A percentile compares a stretch with the other conserved stretches of the same genome.
phyloP scores from a whole-genome alignment of 2,329 filamentous ascomycete species.

The Colletotrichum cordylinicola region DNA sequence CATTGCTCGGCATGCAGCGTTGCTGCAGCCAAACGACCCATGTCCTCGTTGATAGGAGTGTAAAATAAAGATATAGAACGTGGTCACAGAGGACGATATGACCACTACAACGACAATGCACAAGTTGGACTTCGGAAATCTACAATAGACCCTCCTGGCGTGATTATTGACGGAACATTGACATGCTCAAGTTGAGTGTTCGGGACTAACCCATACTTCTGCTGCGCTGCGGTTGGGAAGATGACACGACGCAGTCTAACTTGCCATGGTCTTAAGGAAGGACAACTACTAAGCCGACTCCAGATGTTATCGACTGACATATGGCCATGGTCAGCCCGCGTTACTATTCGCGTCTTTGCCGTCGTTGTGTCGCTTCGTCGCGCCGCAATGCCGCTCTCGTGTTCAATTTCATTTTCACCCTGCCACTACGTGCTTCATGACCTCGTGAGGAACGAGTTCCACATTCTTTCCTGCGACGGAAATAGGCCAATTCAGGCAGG shows the following conservation, averaged over 20 bases:
- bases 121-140: not conserved
- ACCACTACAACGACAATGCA: not conserved
- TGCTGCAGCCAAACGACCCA: not conserved
- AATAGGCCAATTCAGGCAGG: not conserved
- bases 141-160: not conserved
- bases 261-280: not conserved
- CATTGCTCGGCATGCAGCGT: not conserved
- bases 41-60: not conserved
- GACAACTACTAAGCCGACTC: not conserved
- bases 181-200: not conserved
- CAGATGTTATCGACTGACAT: not conserved
- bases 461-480: not conserved
- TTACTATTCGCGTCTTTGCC: not conserved
- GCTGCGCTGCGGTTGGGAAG: not conserved
- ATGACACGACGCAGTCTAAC: not conserved
- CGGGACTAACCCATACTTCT: not conserved
- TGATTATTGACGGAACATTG: not conserved
- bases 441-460: not conserved
- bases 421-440: not conserved
- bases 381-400: not conserved
- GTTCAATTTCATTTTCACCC: not conserved
- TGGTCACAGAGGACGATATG: not conserved
- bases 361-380: not conserved
- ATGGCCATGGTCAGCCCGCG: not conserved
- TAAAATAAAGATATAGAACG: slow-evolving; percentile 1